Evolutionary conservation across 2,329 filamentous ascomycete species (phyloP).

Genomic region (Fusarium beomiforme): DNA sequence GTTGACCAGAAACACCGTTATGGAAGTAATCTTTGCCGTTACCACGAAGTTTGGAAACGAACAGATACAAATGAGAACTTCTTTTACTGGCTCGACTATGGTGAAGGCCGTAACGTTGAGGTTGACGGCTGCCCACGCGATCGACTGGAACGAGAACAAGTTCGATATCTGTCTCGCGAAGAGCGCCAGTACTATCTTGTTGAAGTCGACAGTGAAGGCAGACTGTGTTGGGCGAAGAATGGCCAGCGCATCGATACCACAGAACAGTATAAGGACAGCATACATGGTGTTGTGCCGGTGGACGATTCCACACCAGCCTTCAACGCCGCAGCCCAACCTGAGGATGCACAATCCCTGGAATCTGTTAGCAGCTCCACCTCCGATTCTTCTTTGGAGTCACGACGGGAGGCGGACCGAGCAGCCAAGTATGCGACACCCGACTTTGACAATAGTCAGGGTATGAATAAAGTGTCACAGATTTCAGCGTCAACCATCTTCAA

Average conservation of each 20-base stretch:
- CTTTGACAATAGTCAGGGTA: conserved; percentile 68
- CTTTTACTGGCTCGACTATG: conserved; percentile 92
- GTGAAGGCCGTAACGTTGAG: conserved; percentile 76
- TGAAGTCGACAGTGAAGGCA: conserved; percentile 76
- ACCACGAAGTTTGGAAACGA: conserved; percentile 86
- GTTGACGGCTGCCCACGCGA: conserved; percentile 78
- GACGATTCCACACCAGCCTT: conserved; percentile 69
- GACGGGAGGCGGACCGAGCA: conserved; percentile 67
- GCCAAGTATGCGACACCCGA: conserved; percentile 73
- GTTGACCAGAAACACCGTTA: conserved; percentile 88
- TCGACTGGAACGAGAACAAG: conserved; percentile 78
- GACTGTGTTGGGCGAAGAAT: conserved; percentile 89
- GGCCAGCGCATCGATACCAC: conserved; percentile 80
- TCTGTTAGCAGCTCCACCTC: conserved; percentile 45
- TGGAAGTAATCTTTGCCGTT: conserved; percentile 81
- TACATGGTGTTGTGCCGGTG: conserved; percentile 75
- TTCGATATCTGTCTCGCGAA: conserved; percentile 84
- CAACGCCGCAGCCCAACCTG: conserved; percentile 39
- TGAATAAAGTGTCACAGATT: conserved; percentile 67
- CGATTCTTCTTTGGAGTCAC: conserved; percentile 54
- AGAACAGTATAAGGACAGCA: conserved; percentile 79
- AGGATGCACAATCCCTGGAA: conserved; percentile 8
- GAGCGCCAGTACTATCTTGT: conserved; percentile 86
- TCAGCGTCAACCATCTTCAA: conserved; percentile 80
- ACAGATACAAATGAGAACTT: conserved; percentile 84